These are phyloP conservation scores for Neoboletus magnificus DNA, from an alignment of 768 basidiomycete genomes.

Conservation along the genomic window DNA sequence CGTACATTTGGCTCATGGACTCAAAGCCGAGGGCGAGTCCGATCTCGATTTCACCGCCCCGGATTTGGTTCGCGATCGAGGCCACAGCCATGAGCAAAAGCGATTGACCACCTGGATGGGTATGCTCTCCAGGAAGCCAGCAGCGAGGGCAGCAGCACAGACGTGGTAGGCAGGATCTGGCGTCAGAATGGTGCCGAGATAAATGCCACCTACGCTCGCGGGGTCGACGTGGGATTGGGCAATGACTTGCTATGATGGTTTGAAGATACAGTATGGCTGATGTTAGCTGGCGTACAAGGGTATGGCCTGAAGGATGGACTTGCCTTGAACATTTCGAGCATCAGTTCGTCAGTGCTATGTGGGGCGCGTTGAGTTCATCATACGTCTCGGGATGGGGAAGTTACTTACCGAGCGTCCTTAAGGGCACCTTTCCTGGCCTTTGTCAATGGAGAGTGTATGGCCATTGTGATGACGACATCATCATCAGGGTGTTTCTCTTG, in stretches of 20 bases:
- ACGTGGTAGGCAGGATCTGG: conserved; percentile 66
- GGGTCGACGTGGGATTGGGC: conserved; percentile 59
- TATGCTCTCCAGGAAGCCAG: conserved; percentile 75
- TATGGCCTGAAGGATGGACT: not conserved
- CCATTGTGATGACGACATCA: conserved; percentile 84
- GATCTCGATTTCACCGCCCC: conserved; percentile 73
- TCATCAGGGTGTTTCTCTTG: conserved; percentile 58
- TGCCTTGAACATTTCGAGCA: conserved; percentile 80
- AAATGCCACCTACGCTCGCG: conserved; percentile 67
- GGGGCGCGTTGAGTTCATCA: conserved; percentile 10
- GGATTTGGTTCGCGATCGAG: conserved; percentile 71
- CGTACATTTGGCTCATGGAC: conserved; percentile 78
- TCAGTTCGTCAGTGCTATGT: conserved; percentile 68
- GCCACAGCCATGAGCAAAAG: conserved; percentile 86
- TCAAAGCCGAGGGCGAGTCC: conserved; percentile 84
- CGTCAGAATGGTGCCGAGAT: conserved; percentile 73
- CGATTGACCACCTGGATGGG: conserved; percentile 75
- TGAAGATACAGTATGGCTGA: not conserved
- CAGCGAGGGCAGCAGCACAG: conserved; percentile 70
- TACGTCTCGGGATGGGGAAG: not conserved
- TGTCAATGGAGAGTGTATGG: conserved; percentile 71
- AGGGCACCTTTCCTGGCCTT: conserved; percentile 74
- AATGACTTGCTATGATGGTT: conserved; percentile 50
- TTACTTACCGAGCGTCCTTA: conserved; percentile 61
- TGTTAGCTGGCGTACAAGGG: not conserved